phyloP scores from a whole-genome alignment of 139 green algal genomes.

The Edaphochlamys debaryana region DNA sequence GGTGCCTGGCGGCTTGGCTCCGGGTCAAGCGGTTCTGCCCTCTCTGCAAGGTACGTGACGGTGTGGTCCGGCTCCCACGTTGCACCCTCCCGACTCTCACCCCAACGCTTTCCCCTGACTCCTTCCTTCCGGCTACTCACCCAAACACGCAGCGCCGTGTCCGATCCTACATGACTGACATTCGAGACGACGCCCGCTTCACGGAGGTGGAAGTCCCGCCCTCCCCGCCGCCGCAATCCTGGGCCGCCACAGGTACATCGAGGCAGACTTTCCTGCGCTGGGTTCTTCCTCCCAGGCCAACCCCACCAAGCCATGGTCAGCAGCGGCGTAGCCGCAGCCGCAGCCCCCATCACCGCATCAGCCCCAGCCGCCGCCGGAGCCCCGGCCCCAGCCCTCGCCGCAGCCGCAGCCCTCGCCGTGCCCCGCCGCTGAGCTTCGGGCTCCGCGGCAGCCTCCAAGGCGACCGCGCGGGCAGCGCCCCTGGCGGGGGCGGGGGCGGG shows the following conservation, averaged over 20 bases:
- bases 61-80: neutral
- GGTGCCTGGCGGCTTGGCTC: conserved; percentile 21
- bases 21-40: conserved; percentile 6
- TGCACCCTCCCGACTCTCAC: neutral
- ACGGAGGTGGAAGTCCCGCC: neutral
- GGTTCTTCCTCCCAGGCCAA: too few species aligned
- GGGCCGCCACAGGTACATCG: neutral
- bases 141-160: conserved; percentile 13
- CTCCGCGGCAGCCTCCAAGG: too few species aligned
- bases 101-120: neutral
- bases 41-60: conserved; percentile 7
- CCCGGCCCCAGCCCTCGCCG: too few species aligned
- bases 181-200: neutral
- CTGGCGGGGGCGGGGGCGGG: too few species aligned
- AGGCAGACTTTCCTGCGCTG: too few species aligned
- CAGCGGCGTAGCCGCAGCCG: too few species aligned
- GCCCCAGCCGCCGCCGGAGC: too few species aligned
- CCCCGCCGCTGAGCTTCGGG: too few species aligned
- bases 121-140: neutral
- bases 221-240: neutral
- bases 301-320: too few species aligned
- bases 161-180: neutral
- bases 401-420: too few species aligned
- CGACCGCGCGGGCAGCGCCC: too few species aligned
- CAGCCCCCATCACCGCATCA: too few species aligned